phyloP scores from a whole-genome alignment of 352 stramenopile genomes.

The Globisporangium nunn region DNA sequence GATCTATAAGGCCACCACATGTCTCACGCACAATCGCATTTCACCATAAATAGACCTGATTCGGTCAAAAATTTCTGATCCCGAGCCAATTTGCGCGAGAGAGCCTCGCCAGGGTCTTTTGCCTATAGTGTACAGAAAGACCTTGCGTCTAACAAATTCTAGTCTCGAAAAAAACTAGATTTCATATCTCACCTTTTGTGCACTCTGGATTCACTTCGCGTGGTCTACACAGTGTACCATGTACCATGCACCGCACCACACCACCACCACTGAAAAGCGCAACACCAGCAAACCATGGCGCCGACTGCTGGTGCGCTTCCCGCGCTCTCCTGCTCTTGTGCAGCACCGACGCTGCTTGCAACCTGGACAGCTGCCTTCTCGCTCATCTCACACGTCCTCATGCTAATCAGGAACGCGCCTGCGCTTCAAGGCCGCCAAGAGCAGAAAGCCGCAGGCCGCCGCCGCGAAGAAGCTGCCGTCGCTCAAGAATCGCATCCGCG shows the following conservation, averaged over 20 bases:
- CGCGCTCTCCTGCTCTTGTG: not conserved
- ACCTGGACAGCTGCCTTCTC: too few species aligned
- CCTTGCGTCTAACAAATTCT: too few species aligned
- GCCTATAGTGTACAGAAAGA: too few species aligned
- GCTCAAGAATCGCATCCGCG: conserved; percentile 80
- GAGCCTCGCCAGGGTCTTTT: too few species aligned
- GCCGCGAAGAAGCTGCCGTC: conserved; percentile 62
- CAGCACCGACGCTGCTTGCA: not conserved
- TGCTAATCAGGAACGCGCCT: conserved; percentile 47
- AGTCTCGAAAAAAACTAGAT: too few species aligned
- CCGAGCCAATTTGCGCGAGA: too few species aligned
- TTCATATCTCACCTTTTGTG: not conserved
- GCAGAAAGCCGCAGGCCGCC: conserved; percentile 38
- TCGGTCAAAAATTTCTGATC: too few species aligned
- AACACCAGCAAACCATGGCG: not conserved
- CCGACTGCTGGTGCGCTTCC: not conserved
- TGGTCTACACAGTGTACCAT: too few species aligned
- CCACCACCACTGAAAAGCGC: not conserved
- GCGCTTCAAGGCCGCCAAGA: conserved; percentile 53
- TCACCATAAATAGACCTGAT: too few species aligned
- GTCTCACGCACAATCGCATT: too few species aligned
- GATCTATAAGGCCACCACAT: too few species aligned
- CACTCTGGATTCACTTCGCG: not conserved
- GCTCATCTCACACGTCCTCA: not conserved
- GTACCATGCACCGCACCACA: too few species aligned